Evolutionary conservation across 768 basidiomycete species (phyloP).

Genomic region (Tulasnella sp.): DNA sequence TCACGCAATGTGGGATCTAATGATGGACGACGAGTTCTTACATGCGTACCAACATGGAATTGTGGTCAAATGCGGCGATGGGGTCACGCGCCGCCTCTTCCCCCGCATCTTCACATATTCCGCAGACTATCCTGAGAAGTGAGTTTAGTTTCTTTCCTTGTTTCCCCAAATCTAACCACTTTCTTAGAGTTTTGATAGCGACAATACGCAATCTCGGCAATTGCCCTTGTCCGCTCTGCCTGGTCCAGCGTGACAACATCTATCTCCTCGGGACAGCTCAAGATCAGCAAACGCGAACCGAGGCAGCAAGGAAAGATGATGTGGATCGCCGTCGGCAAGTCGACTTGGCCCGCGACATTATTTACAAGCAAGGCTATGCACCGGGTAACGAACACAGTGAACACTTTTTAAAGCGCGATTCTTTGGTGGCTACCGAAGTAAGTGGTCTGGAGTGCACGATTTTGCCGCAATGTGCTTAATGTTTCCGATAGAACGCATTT

Average conservation of each 20-base stretch:
- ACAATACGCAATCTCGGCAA: background rate
- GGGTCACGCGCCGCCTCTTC: constrained; percentile 16
- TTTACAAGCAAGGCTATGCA: constrained; percentile 10
- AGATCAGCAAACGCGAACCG: background rate
- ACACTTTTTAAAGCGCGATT: constrained; percentile 3
- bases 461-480: background rate
- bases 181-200: constrained; percentile 4
- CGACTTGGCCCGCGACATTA: background rate
- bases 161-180: background rate
- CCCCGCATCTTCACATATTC: constrained; percentile 27
- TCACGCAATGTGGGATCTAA: constrained; percentile 5
- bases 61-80: constrained; percentile 8
- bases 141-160: background rate
- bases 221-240: constrained; percentile 27
- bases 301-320: background rate
- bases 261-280: background rate
- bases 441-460: background rate
- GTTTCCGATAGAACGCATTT: constrained; percentile 25
- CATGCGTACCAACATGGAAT: constrained; percentile 12
- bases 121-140: constrained; percentile 32
- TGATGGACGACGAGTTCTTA: constrained; percentile 14
- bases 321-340: background rate
- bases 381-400: constrained; percentile 3
- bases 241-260: constrained; percentile 17
- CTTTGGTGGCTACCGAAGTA: constrained; percentile 7